phyloP scores from a whole-genome alignment of 2,329 filamentous ascomycete genomes.

The Penicillium glabrum region DNA sequence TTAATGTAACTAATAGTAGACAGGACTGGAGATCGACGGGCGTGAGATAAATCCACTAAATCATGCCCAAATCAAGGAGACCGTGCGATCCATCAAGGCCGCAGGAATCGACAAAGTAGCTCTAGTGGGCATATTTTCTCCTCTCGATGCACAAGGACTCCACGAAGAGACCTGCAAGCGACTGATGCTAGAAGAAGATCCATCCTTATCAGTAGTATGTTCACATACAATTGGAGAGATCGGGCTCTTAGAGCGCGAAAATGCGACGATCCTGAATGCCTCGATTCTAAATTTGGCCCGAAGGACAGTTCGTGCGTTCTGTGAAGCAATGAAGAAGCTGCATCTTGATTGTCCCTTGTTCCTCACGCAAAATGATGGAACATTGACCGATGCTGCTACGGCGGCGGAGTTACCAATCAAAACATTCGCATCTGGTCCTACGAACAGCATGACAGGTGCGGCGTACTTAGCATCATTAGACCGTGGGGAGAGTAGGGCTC shows the following conservation, averaged over 20 bases:
- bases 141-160: conserved; percentile 51
- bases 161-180: conserved; percentile 12
- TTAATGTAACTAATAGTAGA: neutral
- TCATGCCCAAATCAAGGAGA: neutral
- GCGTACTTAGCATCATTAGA: conserved; percentile 32
- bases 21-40: neutral
- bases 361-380: conserved; percentile 55
- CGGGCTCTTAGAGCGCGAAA: neutral
- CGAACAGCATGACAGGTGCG: conserved; percentile 55
- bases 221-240: conserved; percentile 52
- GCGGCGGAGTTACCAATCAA: conserved; percentile 51
- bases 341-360: conserved; percentile 49
- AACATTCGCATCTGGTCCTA: conserved; percentile 54
- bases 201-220: conserved; percentile 42
- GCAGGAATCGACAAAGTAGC: conserved; percentile 50
- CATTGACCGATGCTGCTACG: conserved; percentile 47
- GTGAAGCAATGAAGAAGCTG: conserved; percentile 47
- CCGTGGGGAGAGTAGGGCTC: neutral
- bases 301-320: conserved; percentile 7
- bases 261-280: neutral
- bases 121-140: conserved; percentile 59
- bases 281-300: neutral
- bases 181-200: conserved; percentile 4
- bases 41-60: neutral
- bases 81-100: conserved; percentile 26